phyloP scores from a whole-genome alignment of 306 rosid species.

The Inga oerstediana region DNA sequence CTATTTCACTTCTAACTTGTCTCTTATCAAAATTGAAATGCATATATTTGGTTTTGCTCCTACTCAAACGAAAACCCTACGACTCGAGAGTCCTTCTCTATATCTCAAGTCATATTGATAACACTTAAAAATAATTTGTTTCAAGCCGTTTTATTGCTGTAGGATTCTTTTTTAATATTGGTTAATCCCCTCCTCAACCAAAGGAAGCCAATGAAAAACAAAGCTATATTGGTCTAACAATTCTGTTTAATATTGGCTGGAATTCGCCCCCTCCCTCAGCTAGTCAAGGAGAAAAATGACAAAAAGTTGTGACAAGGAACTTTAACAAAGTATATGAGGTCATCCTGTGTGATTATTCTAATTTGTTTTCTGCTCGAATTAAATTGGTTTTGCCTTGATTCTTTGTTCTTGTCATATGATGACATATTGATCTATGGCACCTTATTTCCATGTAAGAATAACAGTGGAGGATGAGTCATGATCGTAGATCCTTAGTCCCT shows the following conservation, averaged over 20 bases:
- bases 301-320: neutral
- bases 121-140: neutral
- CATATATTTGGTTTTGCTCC: too few relatives aligned
- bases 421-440: conserved; percentile 8
- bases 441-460: neutral
- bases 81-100: too few relatives aligned
- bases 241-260: neutral
- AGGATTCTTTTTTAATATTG: neutral
- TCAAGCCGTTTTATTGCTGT: neutral
- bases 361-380: neutral
- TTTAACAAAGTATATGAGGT: neutral
- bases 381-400: neutral
- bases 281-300: neutral
- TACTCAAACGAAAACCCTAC: too few relatives aligned
- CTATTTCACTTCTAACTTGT: too few relatives aligned
- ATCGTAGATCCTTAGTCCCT: neutral
- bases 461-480: neutral
- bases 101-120: neutral
- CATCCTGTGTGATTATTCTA: neutral
- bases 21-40: too few relatives aligned
- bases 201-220: neutral
- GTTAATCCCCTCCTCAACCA: too few relatives aligned
- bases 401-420: neutral
- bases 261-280: neutral
- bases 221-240: neutral